Base-by-base conservation (phyloP, 2,329 filamentous ascomycete species). In the Colletotrichum simmondsii region DNA sequence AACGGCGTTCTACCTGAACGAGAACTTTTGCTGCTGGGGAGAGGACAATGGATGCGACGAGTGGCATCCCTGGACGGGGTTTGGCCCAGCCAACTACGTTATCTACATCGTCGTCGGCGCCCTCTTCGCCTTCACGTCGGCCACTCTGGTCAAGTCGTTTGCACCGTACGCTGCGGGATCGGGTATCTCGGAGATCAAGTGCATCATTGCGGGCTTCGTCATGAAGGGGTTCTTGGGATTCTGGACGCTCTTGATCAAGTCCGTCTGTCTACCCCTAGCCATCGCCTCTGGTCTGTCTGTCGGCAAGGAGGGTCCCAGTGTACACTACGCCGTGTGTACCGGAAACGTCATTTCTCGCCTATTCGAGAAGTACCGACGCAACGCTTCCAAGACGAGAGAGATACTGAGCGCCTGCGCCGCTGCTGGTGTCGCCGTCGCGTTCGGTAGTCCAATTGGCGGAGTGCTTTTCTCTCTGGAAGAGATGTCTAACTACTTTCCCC, bases 101-200 rank as follows among this genome's bases (percentile, higher is more conserved):
- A 81, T 98, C 65, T 99, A 99, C 81, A 93, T 97, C 75, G 79
- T 94, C 65, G 97, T 97, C 83, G 95, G 94, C 91, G 91, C 92
- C 2, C 80, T 93, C 3, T 97, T 98, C 81, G 94, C 96, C 22
- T 93, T 93, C 66, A 92, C 92, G 4, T 92, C 95, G 2, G 95
- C 95, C 0, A 92, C 89, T 49, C 87, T 99, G 53, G 97, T 99
- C 79, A 97, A 95, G 81, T 92, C 91, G 1, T 98, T 97, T 82
- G 95, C 97, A 5, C 97, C 97, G 0, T 99, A 99, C 81, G 97
- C 97, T 12, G 97, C 97, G 42, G 97, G 97, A 19, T 98, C 95
- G 14, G 97, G 97, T 53, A 99, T 99, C 71, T 98, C 95, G 14
- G 97, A 99, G 85, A 99, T 99, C 88, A 99, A 99, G 83, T 98